Percentiles rank a stretch among this genome's conserved stretches.
Evolutionary conservation across 306 rosid species (phyloP).

Genomic region (Geum urbanum): DNA sequence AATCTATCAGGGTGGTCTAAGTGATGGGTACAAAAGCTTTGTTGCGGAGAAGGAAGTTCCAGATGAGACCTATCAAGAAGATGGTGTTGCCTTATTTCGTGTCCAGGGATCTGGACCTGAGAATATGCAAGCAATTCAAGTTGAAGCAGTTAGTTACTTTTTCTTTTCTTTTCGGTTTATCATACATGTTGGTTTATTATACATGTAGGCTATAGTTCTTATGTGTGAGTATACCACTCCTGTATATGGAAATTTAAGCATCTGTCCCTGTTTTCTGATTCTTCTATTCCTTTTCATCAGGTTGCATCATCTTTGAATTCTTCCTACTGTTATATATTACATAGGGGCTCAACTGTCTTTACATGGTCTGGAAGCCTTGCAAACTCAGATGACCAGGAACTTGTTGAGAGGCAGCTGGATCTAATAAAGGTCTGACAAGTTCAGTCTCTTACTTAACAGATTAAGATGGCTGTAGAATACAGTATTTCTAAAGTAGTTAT

Average conservation of each 20-base stretch:
- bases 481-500: constrained; percentile 7
- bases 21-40: constrained; percentile 74
- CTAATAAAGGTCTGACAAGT: constrained; percentile 65
- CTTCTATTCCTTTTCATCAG: constrained; percentile 33
- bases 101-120: constrained; percentile 96
- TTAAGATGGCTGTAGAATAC: constrained; percentile 14
- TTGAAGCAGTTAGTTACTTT: constrained; percentile 55
- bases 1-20: constrained; percentile 79
- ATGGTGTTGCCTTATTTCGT: constrained; percentile 81
- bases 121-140: constrained; percentile 99
- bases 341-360: constrained; percentile 57
- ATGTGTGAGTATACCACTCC: neutral
- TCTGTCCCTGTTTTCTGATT: constrained; percentile 11
- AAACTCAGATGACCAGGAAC: constrained; percentile 66
- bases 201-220: neutral
- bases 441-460: constrained; percentile 16
- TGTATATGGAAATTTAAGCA: constrained; percentile 18
- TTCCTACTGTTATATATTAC: constrained; percentile 77
- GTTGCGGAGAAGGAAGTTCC: constrained; percentile 60
- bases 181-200: neutral
- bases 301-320: constrained; percentile 93
- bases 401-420: constrained; percentile 87
- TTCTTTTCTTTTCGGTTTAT: neutral
- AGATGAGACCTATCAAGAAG: constrained; percentile 78
- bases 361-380: constrained; percentile 82